Conservation (phyloP, 352 stramenopile species). For the Blastocystis sp. region DNA sequence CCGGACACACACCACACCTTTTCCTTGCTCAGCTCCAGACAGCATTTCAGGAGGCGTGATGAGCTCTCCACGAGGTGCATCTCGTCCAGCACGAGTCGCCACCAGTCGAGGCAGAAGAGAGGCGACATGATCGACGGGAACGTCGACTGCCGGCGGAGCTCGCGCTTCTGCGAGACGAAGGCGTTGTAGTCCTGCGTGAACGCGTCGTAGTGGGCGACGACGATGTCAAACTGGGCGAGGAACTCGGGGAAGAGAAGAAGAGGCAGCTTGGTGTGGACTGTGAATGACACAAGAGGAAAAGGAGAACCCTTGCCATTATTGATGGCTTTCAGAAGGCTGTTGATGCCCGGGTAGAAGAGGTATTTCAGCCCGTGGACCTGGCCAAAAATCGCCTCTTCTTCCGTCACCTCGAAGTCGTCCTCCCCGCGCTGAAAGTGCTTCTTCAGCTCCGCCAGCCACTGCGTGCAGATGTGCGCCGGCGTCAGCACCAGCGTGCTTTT, state of each 20-base stretch:
- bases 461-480: constrained; percentile 35
- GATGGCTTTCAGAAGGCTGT: not conserved
- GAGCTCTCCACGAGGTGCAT: constrained; percentile 38
- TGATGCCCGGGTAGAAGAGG: constrained; percentile 38
- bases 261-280: not conserved
- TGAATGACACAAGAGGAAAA: not conserved
- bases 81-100: constrained; percentile 66
- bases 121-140: not conserved
- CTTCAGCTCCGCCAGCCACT: constrained; percentile 48
- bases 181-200: constrained; percentile 27
- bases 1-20: constrained; percentile 58
- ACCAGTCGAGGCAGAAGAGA: constrained; percentile 34
- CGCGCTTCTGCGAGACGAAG: not conserved
- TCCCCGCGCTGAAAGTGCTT: not conserved
- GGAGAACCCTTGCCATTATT: not conserved
- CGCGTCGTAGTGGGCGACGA: constrained; percentile 35
- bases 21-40: not conserved
- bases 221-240: constrained; percentile 57
- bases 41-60: not conserved
- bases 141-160: not conserved
- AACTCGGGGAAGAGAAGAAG: constrained; percentile 41
- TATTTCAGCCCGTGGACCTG: constrained; percentile 10
- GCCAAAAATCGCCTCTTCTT: not conserved
- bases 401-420: not conserved
- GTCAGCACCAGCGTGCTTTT: constrained; percentile 53